These are phyloP conservation scores for Colletotrichum phormii DNA, from an alignment of 2,329 filamentous ascomycete species.

Conservation along the genomic window DNA sequence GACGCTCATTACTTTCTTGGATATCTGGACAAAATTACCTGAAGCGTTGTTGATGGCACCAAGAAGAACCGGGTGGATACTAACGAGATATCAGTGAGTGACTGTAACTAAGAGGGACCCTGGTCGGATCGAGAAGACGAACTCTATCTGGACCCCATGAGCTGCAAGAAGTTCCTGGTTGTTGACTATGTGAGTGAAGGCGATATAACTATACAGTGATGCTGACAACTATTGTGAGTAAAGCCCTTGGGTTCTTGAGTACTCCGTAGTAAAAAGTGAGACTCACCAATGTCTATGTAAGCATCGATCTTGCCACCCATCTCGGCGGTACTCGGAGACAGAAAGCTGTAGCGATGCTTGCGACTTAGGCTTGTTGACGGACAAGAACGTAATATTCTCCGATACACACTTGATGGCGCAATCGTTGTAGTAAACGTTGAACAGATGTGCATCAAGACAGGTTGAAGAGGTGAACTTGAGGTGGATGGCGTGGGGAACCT, in stretches of 20 bases:
- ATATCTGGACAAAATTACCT: constrained; percentile 51
- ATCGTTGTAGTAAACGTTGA: background rate
- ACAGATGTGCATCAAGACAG: background rate
- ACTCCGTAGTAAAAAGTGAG: background rate
- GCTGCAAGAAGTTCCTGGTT: constrained; percentile 66
- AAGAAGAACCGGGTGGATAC: constrained; percentile 79
- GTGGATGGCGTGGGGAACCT: constrained; percentile 25
- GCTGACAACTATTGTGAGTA: constrained; percentile 55
- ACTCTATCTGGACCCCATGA: constrained; percentile 76
- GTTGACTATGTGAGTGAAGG: constrained; percentile 67
- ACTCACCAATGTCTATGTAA: constrained; percentile 74
- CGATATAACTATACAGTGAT: constrained; percentile 71
- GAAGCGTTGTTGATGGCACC: constrained; percentile 72
- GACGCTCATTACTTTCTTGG: background rate
- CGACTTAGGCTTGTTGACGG: background rate
- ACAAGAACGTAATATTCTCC: background rate
- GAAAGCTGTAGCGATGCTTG: background rate
- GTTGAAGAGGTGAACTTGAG: constrained; percentile 11
- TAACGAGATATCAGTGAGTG: constrained; percentile 44
- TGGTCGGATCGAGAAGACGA: constrained; percentile 43
- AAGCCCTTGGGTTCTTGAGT: background rate
- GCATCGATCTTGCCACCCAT: constrained; percentile 74
- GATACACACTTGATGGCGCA: constrained; percentile 6
- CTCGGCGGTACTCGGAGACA: constrained; percentile 27
- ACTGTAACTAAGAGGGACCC: background rate